These are phyloP conservation scores for Fraxinus cuspidata DNA, from an alignment of 257 asterid genomes.

Conservation along the genomic window DNA sequence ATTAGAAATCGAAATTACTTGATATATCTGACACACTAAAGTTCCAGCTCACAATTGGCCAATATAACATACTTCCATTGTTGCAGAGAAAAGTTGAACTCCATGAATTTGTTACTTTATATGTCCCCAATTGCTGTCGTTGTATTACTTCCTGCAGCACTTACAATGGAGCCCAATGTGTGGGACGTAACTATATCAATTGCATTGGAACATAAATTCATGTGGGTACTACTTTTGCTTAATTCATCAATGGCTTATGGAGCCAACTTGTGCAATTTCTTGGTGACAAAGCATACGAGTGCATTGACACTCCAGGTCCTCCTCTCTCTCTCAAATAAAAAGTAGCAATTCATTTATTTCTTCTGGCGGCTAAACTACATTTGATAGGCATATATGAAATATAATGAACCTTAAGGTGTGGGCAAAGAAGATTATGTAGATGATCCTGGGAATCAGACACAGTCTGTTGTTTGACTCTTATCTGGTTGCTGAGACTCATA, in stretches of 20 bases:
- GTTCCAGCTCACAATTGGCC: neutral
- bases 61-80: neutral
- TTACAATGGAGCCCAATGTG: conserved; percentile 84
- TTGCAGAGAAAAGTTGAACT: conserved; percentile 91
- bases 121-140: conserved; percentile 91
- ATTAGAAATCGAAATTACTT: neutral
- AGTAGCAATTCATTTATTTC: neutral
- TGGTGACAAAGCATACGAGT: conserved; percentile 93
- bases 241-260: conserved; percentile 85
- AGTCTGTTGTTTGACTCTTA: too few species aligned
- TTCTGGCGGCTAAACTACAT: neutral
- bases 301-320: conserved; percentile 91
- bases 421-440: neutral
- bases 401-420: neutral
- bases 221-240: conserved; percentile 70
- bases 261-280: conserved; percentile 87
- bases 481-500: too few species aligned
- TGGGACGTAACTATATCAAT: conserved; percentile 54
- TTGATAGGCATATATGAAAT: neutral
- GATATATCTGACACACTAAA: neutral
- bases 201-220: conserved; percentile 55
- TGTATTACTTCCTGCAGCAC: conserved; percentile 75
- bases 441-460: too few species aligned
- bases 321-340: neutral
- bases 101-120: conserved; percentile 93